A percentile compares a stretch with the other conserved stretches of the same genome.
Evolutionary conservation across 2,329 filamentous ascomycete genomes (phyloP).

Genomic region (Claviceps cyperi): DNA sequence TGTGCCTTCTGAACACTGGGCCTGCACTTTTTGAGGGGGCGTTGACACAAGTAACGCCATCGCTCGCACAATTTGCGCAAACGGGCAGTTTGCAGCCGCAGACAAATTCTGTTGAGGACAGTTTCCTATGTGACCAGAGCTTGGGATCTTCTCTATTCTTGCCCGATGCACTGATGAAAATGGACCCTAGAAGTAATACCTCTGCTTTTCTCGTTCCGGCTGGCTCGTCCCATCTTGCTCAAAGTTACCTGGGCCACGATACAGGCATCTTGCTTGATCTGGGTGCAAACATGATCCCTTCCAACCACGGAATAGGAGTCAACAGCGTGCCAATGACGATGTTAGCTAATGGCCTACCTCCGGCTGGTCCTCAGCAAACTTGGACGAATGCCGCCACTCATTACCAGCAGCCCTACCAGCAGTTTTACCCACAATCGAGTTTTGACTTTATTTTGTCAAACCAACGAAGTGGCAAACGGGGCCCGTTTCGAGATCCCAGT

Average conservation of each 20-base stretch:
- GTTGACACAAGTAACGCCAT: background rate
- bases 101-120: background rate
- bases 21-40: background rate
- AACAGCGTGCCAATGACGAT: background rate
- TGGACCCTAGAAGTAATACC: background rate
- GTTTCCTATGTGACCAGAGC: background rate
- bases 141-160: background rate
- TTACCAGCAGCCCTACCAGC: constrained; percentile 5
- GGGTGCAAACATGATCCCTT: background rate
- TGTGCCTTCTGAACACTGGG: background rate
- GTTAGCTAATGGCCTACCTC: background rate
- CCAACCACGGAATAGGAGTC: background rate
- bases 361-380: background rate
- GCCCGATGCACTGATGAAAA: constrained; percentile 1
- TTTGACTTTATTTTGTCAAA: constrained; percentile 17
- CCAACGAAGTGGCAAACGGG: constrained; percentile 25
- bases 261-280: background rate
- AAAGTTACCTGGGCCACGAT: background rate
- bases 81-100: constrained; percentile 1
- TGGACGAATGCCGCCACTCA: constrained; percentile 1
- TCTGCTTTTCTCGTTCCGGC: background rate
- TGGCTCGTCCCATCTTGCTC: background rate
- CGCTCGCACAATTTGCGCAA: background rate
- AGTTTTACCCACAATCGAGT: constrained; percentile 7
- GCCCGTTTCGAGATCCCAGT: constrained; percentile 39